These are phyloP conservation scores for Asterophora lycoperdoides DNA, from an alignment of 768 basidiomycete genomes.

Conservation along the genomic window DNA sequence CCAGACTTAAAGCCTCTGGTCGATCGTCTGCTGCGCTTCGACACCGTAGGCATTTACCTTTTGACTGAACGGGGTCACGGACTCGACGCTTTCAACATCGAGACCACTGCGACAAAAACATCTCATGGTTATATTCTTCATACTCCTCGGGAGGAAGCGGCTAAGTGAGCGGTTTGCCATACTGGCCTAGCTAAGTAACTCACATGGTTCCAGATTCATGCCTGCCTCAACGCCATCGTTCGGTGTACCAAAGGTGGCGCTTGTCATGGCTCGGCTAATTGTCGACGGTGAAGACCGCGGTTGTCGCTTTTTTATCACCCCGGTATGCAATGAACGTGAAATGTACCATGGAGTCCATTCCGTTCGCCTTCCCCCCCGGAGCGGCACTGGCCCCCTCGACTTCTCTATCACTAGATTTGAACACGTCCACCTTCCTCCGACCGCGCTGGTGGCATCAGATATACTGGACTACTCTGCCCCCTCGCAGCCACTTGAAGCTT, in stretches of 20 bases:
- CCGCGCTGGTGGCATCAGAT: conserved; percentile 46
- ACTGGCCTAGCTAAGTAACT: conserved; percentile 1
- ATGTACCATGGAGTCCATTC: conserved; percentile 53
- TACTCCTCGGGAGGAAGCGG: conserved; percentile 53
- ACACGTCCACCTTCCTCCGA: conserved; percentile 45
- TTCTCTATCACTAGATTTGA: conserved; percentile 55
- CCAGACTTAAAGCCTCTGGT: conserved; percentile 49
- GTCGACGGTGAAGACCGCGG: conserved; percentile 48
- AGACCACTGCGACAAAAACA: conserved; percentile 54
- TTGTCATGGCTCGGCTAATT: conserved; percentile 55
- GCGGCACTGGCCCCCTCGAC: conserved; percentile 51
- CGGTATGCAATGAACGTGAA: conserved; percentile 47
- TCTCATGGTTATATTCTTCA: conserved; percentile 49
- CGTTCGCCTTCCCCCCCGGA: conserved; percentile 45
- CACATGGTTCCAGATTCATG: conserved; percentile 44
- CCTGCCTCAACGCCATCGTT: conserved; percentile 52
- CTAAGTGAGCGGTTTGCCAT: conserved; percentile 39
- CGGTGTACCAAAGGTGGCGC: conserved; percentile 49
- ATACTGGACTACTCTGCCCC: conserved; percentile 37
- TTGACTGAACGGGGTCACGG: conserved; percentile 57
- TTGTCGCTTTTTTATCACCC: conserved; percentile 50
- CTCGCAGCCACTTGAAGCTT: conserved; percentile 39
- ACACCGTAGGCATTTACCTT: conserved; percentile 50
- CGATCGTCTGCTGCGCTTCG: conserved; percentile 46
- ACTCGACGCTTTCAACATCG: conserved; percentile 56